phyloP scores from a whole-genome alignment of 352 stramenopile genomes.

The Thalassiosira livingstoniorum region DNA sequence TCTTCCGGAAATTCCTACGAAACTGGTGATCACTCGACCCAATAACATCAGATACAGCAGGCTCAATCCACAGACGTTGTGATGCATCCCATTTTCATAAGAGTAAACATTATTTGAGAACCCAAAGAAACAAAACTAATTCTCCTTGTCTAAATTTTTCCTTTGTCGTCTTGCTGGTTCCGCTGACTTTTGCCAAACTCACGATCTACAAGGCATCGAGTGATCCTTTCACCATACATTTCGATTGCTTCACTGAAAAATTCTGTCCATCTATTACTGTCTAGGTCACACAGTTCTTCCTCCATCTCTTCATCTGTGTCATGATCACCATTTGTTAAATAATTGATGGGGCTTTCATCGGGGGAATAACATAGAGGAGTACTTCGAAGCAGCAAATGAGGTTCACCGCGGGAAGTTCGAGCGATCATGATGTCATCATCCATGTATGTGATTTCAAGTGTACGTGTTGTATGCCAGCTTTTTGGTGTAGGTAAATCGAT shows the following conservation, averaged over 20 bases:
- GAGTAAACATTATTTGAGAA: too few relatives aligned
- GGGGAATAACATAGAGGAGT: conserved; percentile 6
- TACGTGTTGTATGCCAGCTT: conserved; percentile 12
- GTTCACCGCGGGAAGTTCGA: conserved; percentile 19
- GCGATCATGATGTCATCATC: conserved; percentile 26
- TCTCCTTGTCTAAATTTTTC: too few relatives aligned
- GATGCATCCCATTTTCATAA: too few relatives aligned
- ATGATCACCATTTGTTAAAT: background rate
- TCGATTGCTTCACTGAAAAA: conserved; percentile 26
- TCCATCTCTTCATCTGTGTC: conserved; percentile 13
- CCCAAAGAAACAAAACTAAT: too few relatives aligned
- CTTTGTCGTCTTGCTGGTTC: conserved; percentile 1
- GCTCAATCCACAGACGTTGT: too few relatives aligned
- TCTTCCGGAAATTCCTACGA: too few relatives aligned
- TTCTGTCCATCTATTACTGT: conserved; percentile 13
- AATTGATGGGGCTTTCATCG: too few relatives aligned
- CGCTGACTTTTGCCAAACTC: conserved; percentile 20
- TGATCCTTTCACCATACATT: conserved; percentile 27
- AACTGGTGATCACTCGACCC: too few relatives aligned
- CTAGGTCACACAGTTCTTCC: conserved; percentile 13
- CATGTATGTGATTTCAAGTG: conserved; percentile 23
- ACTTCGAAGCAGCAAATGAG: conserved; percentile 11
- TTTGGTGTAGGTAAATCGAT: conserved; percentile 11
- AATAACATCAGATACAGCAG: too few relatives aligned
- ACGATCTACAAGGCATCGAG: conserved; percentile 19